These are phyloP conservation scores for Phyllosticta capitalensis DNA, from an alignment of 2,329 filamentous ascomycete genomes.

Conservation along the genomic window DNA sequence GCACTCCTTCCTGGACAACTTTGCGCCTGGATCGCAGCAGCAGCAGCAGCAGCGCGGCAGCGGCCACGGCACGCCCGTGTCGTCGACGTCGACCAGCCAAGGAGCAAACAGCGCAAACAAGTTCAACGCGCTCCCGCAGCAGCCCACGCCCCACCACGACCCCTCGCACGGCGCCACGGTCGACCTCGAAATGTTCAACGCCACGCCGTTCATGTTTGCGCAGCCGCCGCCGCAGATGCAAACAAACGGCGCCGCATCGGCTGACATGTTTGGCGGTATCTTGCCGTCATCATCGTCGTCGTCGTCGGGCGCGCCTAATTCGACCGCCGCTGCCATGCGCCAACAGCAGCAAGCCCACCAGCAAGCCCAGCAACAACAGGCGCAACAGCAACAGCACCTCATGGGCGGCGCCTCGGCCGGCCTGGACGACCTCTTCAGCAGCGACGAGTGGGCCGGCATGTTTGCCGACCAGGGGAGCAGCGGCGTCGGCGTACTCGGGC, in stretches of 20 bases:
- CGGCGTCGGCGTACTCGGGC: constrained; percentile 13
- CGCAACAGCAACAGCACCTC: constrained; percentile 22
- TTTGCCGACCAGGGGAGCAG: constrained; percentile 27
- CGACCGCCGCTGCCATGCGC: not conserved
- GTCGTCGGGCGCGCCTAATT: not conserved
- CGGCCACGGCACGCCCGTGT: not conserved
- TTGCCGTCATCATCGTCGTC: not conserved
- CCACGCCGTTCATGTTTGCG: constrained; percentile 7
- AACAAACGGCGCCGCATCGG: not conserved
- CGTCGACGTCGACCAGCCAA: not conserved
- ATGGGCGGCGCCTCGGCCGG: constrained; percentile 39
- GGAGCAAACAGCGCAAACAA: constrained; percentile 1
- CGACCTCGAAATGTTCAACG: constrained; percentile 9
- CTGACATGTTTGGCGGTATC: not conserved
- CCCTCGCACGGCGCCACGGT: not conserved
- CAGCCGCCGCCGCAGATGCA: not conserved
- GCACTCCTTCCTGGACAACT: not conserved
- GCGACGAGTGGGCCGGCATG: constrained; percentile 32
- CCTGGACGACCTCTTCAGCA: constrained; percentile 27
- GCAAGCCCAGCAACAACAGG: not conserved
- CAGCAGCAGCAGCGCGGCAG: too few species aligned
- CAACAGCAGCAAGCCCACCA: not conserved
- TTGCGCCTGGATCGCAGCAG: not conserved
- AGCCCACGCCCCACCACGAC: constrained; percentile 4
- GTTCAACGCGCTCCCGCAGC: constrained; percentile 4